Conservation (phyloP, 495 filamentous ascomycete genomes). For the Aspergillus asperescens region DNA sequence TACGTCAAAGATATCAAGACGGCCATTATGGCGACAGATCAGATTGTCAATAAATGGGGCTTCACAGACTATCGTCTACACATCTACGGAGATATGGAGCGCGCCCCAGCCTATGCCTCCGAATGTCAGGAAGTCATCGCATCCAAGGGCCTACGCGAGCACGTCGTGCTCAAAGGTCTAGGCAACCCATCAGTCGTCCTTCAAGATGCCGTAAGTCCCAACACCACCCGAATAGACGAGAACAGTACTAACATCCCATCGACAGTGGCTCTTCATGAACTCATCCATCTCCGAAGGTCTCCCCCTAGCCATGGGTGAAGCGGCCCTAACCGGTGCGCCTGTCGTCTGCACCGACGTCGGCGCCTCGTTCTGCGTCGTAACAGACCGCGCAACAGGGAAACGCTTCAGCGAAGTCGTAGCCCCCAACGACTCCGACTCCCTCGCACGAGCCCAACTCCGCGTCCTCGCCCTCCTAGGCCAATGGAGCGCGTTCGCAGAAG, state of each 20-base stretch:
- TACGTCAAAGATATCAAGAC: conserved; percentile 58
- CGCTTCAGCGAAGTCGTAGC: conserved; percentile 56
- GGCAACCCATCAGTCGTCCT: conserved; percentile 37
- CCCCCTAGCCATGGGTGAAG: conserved; percentile 58
- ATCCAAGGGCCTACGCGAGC: conserved; percentile 48
- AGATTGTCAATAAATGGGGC: conserved; percentile 60
- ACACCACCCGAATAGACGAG: not conserved
- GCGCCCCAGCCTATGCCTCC: conserved; percentile 51
- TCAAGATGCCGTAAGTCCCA: conserved; percentile 13
- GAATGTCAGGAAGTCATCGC: conserved; percentile 58
- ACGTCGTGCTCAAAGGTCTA: conserved; percentile 51
- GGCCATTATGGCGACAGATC: conserved; percentile 56
- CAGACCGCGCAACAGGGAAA: conserved; percentile 48
- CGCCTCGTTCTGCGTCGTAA: conserved; percentile 55
- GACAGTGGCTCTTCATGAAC: conserved; percentile 60
- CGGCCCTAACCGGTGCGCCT: conserved; percentile 55
- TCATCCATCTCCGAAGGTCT: conserved; percentile 61
- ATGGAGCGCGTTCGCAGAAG: conserved; percentile 50
- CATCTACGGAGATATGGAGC: conserved; percentile 57
- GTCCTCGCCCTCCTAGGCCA: conserved; percentile 53
- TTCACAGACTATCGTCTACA: conserved; percentile 57
- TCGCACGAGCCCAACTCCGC: conserved; percentile 55
- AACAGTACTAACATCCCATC: not conserved
- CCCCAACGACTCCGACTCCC: conserved; percentile 52
- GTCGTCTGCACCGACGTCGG: conserved; percentile 63